Conservation (phyloP, 1,284 basidiomycete genomes). For the Tremellales sp. region DNA sequence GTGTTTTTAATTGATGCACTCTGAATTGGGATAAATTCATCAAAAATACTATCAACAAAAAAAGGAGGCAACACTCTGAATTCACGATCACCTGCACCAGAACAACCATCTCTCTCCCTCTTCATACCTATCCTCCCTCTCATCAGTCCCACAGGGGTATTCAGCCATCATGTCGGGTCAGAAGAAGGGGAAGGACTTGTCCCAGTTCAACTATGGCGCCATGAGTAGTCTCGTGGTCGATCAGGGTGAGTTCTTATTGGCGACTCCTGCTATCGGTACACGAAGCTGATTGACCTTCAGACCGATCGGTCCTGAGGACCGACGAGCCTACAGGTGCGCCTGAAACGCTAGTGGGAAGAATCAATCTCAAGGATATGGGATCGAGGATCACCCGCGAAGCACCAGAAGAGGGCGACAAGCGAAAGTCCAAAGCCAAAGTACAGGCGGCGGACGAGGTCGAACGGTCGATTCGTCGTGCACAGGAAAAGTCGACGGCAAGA, state of each 20-base stretch:
- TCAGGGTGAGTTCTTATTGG: slow-evolving; percentile 51
- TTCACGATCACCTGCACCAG: no score
- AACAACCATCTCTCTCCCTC: slow-evolving; percentile 1
- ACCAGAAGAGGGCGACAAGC: slow-evolving; percentile 92
- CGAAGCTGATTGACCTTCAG: slow-evolving; percentile 20
- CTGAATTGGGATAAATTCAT: no score
- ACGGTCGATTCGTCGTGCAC: slow-evolving; percentile 41
- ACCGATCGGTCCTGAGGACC: slow-evolving; percentile 60
- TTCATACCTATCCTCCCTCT: slow-evolving; percentile 1
- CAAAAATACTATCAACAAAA: no score
- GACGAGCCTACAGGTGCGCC: slow-evolving; percentile 95
- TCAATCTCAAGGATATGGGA: slow-evolving; percentile 90
- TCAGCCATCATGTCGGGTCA: slow-evolving; percentile 46
- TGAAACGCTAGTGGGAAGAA: slow-evolving; percentile 85
- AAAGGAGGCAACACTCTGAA: no score
- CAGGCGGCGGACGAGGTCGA: slow-evolving; percentile 51
- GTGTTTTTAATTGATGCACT: no score
- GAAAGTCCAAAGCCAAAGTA: slow-evolving; percentile 71
- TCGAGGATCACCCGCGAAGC: slow-evolving; percentile 76
- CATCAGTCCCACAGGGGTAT: neutral
- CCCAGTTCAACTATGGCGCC: slow-evolving; percentile 83
- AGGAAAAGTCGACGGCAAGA: slow-evolving; percentile 37
- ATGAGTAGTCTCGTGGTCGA: slow-evolving; percentile 83
- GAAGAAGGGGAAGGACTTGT: slow-evolving; percentile 58
- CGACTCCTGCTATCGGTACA: neutral